Percentiles rank a stretch among this genome's conserved stretches.
Evolutionary conservation across 345 rosid species (phyloP).

Genomic region (Isatis tinctoria): DNA sequence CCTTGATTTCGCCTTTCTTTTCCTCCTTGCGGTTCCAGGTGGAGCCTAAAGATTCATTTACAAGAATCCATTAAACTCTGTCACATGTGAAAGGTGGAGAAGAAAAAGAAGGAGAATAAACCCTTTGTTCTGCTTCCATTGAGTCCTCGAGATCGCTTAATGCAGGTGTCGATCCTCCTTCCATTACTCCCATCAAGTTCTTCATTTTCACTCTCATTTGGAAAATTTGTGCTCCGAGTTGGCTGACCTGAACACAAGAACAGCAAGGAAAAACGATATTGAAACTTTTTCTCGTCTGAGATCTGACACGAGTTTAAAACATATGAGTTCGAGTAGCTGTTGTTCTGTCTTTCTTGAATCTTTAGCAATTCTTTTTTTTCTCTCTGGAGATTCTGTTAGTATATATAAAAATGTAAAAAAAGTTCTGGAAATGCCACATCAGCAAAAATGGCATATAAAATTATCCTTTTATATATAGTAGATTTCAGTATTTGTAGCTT

Average conservation of each 20-base stretch:
- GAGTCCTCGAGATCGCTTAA: conserved; percentile 86
- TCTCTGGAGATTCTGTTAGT: conserved; percentile 75
- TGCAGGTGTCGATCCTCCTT: conserved; percentile 92
- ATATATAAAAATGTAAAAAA: neutral
- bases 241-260: conserved; percentile 61
- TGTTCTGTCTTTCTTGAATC: conserved; percentile 89
- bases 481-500: too few relatives aligned
- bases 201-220: conserved; percentile 96
- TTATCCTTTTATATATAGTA: too few relatives aligned
- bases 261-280: neutral
- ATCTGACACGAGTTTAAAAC: neutral
- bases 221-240: conserved; percentile 92
- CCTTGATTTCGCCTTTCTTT: conserved; percentile 61
- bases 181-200: conserved; percentile 93
- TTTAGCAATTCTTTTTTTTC: conserved; percentile 81
- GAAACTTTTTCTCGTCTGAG: conserved; percentile 2
- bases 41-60: conserved; percentile 48
- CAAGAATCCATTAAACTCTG: conserved; percentile 20
- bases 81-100: neutral
- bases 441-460: too few relatives aligned
- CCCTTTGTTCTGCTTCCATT: conserved; percentile 80
- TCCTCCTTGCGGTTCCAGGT: conserved; percentile 89
- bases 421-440: too few relatives aligned
- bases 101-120: conserved; percentile 24
- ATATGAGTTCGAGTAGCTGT: conserved; percentile 39